Conservation (phyloP, 2,329 filamentous ascomycete species). For the Exophiala phaeomuriformis region DNA sequence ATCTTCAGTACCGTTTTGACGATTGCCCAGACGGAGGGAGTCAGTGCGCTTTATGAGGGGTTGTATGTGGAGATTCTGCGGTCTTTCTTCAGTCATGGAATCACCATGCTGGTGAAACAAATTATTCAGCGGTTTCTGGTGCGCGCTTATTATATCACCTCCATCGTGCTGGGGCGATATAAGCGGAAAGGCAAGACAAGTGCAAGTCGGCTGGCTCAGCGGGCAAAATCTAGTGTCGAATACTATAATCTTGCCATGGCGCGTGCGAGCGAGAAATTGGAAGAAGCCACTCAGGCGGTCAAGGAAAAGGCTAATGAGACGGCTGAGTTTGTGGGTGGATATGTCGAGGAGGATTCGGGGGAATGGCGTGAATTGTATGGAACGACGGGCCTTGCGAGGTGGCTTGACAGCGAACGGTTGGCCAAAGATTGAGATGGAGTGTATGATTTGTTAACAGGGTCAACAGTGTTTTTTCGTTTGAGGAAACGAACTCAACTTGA, state of each 20-base stretch:
- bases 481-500: too few relatives aligned
- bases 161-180: slow-evolving; percentile 39
- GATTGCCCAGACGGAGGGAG: slow-evolving; percentile 57
- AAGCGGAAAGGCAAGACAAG: slow-evolving; percentile 32
- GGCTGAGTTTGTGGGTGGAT: slow-evolving; percentile 40
- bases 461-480: not conserved
- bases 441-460: not conserved
- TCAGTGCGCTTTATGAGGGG: slow-evolving; percentile 65
- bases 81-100: slow-evolving; percentile 76
- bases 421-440: not conserved
- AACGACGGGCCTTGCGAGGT: slow-evolving; percentile 20
- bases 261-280: slow-evolving; percentile 33
- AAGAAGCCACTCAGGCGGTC: slow-evolving; percentile 23
- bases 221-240: slow-evolving; percentile 34
- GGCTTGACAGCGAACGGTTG: slow-evolving; percentile 21
- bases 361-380: slow-evolving; percentile 38
- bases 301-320: slow-evolving; percentile 34
- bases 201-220: slow-evolving; percentile 35
- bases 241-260: slow-evolving; percentile 37
- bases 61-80: slow-evolving; percentile 69
- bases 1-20: slow-evolving; percentile 58
- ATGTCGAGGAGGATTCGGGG: slow-evolving; percentile 38
- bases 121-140: slow-evolving; percentile 65
- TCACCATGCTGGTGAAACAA: slow-evolving; percentile 83
- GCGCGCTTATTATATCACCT: slow-evolving; percentile 59